Evolutionary conservation across 345 rosid species (phyloP).

Genomic region (rapeseed (Brassica napus)): Da-Ae NC_063442.1:981001-981500

Average conservation of each 20-base stretch:
- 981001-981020: neutral
- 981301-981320: slow-evolving; percentile 5
- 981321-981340: slow-evolving; percentile 36
- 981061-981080: neutral
- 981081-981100: slow-evolving; percentile 11
- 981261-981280: slow-evolving; percentile 9
- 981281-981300: slow-evolving; percentile 27
- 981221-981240: slow-evolving; percentile 21
- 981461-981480: neutral
- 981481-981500: neutral
- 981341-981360: slow-evolving; percentile 31
- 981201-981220: slow-evolving; percentile 1
- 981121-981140: slow-evolving; percentile 31
- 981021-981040: neutral
- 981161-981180: neutral
- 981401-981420: neutral
- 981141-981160: slow-evolving; percentile 13
- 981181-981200: neutral
- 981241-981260: neutral
- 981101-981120: slow-evolving; percentile 26
- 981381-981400: neutral
- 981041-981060: neutral
- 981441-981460: neutral
- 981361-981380: slow-evolving; percentile 28
- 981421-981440: neutral